Evolutionary conservation across 345 rosid species (phyloP), one percentile per base, ranked within the genome.

Genomic region (Salix arbutifolia): DNA sequence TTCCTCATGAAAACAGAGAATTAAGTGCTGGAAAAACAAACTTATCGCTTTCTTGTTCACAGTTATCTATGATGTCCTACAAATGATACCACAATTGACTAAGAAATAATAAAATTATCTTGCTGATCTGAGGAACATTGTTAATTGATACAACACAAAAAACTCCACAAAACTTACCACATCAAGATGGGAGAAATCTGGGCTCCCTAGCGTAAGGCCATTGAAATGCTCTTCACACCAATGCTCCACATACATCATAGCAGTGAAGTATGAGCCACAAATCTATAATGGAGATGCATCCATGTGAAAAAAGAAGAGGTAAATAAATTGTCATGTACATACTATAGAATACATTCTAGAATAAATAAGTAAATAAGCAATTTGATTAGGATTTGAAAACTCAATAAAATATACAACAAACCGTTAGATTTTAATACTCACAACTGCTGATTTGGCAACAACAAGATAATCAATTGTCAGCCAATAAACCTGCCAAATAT

Each of bases 161-260:
- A 67, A n/a, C 53, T 33, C 56, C 35, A 30, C 16, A 35, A 31
- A 66, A 81, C 67, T 85, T 91, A 95, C 99, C 94, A 74, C 87
- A 85, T 95, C 97, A 82, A 86, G 82, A 82, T 87, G 87, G 66
- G 96, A 88, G 85, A 95, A 95, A 86, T 95, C 97, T 52, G 99
- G 97, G 77, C 76, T 90, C 42, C 99, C 99, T 72, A 95, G 82
- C 70, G 88, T 87, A 71, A 95, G 90, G 78, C 82, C 67, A 14
- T 84, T 87, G 80, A 88, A 95, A 82, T 89, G 83, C 84, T 93
- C 97, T 85, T 95, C 94, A 86, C 99, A 93, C 99, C 99, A 95
- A 70, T 95, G 83, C 82, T 95, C 99, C 85, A 93, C 94, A 78
- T 90, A 95, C 96, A 95, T 87, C 74, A 89, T 78, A 65, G 99